Base-by-base conservation (phyloP, 106 monocot genomes). In the Cymbidium sinense region DNA sequence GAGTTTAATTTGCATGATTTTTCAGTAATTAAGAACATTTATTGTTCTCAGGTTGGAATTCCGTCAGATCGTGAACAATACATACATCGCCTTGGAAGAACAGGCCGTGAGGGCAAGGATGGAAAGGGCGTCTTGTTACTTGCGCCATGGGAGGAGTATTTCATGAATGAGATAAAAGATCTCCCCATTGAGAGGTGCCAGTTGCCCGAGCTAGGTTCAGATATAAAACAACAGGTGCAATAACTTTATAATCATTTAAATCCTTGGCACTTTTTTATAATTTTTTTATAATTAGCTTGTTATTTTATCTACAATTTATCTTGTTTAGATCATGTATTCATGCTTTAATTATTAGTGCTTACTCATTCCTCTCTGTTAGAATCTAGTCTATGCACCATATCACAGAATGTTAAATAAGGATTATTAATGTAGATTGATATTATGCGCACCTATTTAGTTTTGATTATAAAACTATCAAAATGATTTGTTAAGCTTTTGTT, bases 111-210 rank as follows among this genome's bases (percentile, higher is more conserved):
- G 70, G 89, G 90, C 35, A 91, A 94, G 83, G 74, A 83, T 85
- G 91, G 96, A 30, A 90, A 83, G 83, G 88, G 90, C 47, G 83
- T 98, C 71, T 39, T 98, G 35, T 83, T 98, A 58, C 86, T 98
- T 81, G 96, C 96, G 31, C 94, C 94, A 69, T 98, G 89, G 89
- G 96, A 98, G 84, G 89, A 98, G 75, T 87, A 90, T 86, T 94
- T 98, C 77, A 78, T 90, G 50, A 83, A 92, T 75, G 88, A 98
- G 79, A 84, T 98, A 81, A 87, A 81, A 77, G 94, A 94, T 76
- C 92, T 98, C n/a, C 94, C 91, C 33, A 34, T 92, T 5, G 73
- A 90, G 69, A 94, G 87, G 78, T 76, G 74, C 81, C 82, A 34
- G 70, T 31, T 80, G 30, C 90, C 91, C 28, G 77, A 81, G 31